Evolutionary conservation across 768 basidiomycete species (phyloP).

Genomic region (Mycena rosella): DNA sequence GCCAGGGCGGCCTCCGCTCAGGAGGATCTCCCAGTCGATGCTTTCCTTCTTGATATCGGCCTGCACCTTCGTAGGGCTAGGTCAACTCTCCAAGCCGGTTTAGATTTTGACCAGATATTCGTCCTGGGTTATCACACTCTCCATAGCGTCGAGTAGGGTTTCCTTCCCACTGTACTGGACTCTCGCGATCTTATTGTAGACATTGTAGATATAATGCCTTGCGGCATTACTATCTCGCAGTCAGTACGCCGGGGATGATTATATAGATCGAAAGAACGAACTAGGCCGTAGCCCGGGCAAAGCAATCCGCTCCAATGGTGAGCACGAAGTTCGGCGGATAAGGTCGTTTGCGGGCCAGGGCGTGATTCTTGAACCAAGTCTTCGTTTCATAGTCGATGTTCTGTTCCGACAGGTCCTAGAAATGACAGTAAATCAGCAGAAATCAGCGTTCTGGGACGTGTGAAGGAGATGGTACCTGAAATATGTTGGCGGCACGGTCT

Average conservation of each 20-base stretch:
- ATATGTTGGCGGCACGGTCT: not conserved
- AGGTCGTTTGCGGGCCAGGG: conserved; percentile 9
- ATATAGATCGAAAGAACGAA: not conserved
- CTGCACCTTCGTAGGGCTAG: too few species aligned
- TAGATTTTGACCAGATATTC: too few species aligned
- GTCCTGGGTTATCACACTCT: too few species aligned
- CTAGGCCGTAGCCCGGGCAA: conserved; percentile 9
- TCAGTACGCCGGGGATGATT: not conserved
- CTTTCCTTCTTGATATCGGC: too few species aligned
- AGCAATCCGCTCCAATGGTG: conserved; percentile 3
- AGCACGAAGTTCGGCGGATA: conserved; percentile 17
- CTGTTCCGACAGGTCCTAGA: conserved; percentile 2
- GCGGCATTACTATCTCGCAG: conserved; percentile 5
- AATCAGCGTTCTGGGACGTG: too few species aligned
- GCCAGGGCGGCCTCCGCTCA: too few species aligned
- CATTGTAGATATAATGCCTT: conserved; percentile 6
- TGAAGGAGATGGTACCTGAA: conserved; percentile 3
- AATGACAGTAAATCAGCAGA: too few species aligned
- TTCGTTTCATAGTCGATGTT: not conserved
- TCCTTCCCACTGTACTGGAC: too few species aligned
- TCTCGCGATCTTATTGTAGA: too few species aligned
- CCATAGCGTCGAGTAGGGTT: too few species aligned
- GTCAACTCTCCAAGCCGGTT: too few species aligned
- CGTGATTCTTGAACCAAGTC: conserved; percentile 16
- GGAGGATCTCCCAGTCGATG: too few species aligned